Conservation (phyloP, 2,329 filamentous ascomycete genomes). For the Talaromyces albobiverticillius region DNA sequence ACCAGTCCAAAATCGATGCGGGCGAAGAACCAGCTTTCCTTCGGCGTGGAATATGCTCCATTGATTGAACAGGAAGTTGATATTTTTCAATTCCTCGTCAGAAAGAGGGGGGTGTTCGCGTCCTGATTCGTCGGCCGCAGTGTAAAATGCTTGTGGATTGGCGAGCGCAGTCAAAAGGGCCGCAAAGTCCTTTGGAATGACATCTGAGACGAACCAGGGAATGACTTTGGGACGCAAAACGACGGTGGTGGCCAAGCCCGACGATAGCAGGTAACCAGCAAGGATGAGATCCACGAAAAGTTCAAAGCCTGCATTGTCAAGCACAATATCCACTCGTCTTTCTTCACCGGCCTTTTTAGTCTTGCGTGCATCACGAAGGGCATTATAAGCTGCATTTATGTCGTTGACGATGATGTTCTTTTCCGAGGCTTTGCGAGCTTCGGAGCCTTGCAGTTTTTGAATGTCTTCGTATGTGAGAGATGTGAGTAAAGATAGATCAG, state of each 20-base stretch:
- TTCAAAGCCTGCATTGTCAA: slow-evolving; percentile 97
- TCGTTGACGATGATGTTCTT: slow-evolving; percentile 92
- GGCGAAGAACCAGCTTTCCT: slow-evolving; percentile 76
- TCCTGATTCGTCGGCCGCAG: slow-evolving; percentile 62
- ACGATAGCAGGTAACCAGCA: slow-evolving; percentile 81
- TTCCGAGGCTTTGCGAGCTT: slow-evolving; percentile 81
- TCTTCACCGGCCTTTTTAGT: slow-evolving; percentile 59
- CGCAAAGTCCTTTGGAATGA: slow-evolving; percentile 79
- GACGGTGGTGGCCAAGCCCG: slow-evolving; percentile 79
- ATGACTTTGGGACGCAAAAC: slow-evolving; percentile 92
- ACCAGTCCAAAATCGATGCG: slow-evolving; percentile 89
- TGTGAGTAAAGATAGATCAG: slow-evolving; percentile 86
- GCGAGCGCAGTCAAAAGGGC: slow-evolving; percentile 79
- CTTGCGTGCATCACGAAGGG: slow-evolving; percentile 63
- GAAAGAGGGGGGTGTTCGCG: slow-evolving; percentile 62
- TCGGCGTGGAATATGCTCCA: slow-evolving; percentile 80
- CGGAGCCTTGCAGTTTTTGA: slow-evolving; percentile 87
- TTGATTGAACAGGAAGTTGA: slow-evolving; percentile 75
- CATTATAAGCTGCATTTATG: slow-evolving; percentile 67
- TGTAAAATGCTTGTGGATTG: slow-evolving; percentile 75
- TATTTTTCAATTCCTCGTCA: slow-evolving; percentile 63
- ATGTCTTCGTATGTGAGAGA: slow-evolving; percentile 93
- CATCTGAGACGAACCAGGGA: slow-evolving; percentile 98
- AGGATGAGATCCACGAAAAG: slow-evolving; percentile 92
- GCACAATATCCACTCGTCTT: slow-evolving; percentile 84